A percentile compares a stretch with the other conserved stretches of the same genome.
These are phyloP conservation scores for Colletotrichum australisinense DNA, from an alignment of 2,329 filamentous ascomycete species.

Conservation along the genomic window DNA sequence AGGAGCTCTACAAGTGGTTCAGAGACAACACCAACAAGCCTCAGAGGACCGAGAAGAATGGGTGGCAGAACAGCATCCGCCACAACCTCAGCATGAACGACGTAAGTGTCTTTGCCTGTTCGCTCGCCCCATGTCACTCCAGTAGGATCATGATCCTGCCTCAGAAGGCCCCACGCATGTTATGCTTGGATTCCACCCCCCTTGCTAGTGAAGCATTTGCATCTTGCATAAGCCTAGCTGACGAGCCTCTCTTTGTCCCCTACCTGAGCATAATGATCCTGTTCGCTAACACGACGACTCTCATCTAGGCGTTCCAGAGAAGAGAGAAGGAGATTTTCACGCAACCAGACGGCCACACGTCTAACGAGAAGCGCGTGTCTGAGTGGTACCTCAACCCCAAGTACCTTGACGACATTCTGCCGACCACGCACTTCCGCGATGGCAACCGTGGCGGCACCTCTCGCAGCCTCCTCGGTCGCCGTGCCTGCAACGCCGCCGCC, in stretches of 20 bases:
- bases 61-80: conserved; percentile 96
- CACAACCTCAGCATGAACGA: conserved; percentile 97
- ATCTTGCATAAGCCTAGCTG: neutral
- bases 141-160: neutral
- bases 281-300: neutral
- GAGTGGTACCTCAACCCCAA: conserved; percentile 83
- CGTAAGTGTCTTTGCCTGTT: conserved; percentile 63
- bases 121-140: neutral
- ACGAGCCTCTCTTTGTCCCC: neutral
- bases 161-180: neutral
- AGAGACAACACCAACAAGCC: conserved; percentile 80
- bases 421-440: conserved; percentile 79
- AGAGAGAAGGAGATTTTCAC: conserved; percentile 54
- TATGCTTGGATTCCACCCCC: neutral
- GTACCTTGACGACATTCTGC: conserved; percentile 80
- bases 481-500: conserved; percentile 7
- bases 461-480: neutral
- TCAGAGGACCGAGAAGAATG: conserved; percentile 70
- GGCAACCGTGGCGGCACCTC: conserved; percentile 16
- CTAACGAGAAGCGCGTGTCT: conserved; percentile 66
- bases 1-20: conserved; percentile 94
- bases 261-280: conserved; percentile 5
- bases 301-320: conserved; percentile 55
- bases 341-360: conserved; percentile 41
- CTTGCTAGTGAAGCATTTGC: neutral